Evolutionary conservation across 805 yeast species (phyloP).

Genomic region (Komagataella phaffii): DNA sequence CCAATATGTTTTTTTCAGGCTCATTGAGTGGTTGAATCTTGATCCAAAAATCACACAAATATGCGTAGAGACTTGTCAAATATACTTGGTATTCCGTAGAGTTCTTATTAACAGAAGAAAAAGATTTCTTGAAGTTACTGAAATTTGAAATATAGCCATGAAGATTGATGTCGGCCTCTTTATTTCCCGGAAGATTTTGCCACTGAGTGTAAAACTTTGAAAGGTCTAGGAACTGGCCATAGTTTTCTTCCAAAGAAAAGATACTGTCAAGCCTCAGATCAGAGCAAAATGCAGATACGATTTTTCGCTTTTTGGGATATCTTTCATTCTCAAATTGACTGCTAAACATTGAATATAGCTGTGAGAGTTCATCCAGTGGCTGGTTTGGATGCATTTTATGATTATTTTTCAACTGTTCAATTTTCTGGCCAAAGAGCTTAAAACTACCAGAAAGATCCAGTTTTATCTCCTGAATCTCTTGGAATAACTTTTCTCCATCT

Average conservation of each 20-base stretch:
- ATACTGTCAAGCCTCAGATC: slow-evolving; percentile 31
- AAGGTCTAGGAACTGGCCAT: slow-evolving; percentile 56
- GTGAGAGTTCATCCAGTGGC: slow-evolving; percentile 14
- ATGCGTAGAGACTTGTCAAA: slow-evolving; percentile 28
- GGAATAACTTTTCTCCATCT: slow-evolving; percentile 3
- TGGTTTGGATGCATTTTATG: slow-evolving; percentile 18
- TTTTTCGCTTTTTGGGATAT: slow-evolving; percentile 14
- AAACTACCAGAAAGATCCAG: slow-evolving; percentile 20
- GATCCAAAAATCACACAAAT: slow-evolving; percentile 33
- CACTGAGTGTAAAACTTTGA: slow-evolving; percentile 35
- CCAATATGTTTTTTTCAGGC: slow-evolving; percentile 14
- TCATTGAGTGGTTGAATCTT: slow-evolving; percentile 36
- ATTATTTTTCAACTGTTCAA: slow-evolving; percentile 7
- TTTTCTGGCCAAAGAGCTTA: slow-evolving; percentile 15
- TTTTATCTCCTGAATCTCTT: slow-evolving; percentile 12
- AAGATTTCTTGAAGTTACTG: slow-evolving; percentile 22
- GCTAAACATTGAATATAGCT: slow-evolving; percentile 19
- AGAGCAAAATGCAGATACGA: slow-evolving; percentile 36
- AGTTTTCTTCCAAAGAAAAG: slow-evolving; percentile 47
- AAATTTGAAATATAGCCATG: slow-evolving; percentile 38
- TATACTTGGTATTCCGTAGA: slow-evolving; percentile 26
- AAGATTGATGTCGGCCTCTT: slow-evolving; percentile 9
- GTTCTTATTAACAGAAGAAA: slow-evolving; percentile 11
- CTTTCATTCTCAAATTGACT: slow-evolving; percentile 3
- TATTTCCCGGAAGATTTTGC: slow-evolving; percentile 28